Evolutionary conservation across 306 rosid species (phyloP).

Genomic region (Hippophae gyantsensis): DNA sequence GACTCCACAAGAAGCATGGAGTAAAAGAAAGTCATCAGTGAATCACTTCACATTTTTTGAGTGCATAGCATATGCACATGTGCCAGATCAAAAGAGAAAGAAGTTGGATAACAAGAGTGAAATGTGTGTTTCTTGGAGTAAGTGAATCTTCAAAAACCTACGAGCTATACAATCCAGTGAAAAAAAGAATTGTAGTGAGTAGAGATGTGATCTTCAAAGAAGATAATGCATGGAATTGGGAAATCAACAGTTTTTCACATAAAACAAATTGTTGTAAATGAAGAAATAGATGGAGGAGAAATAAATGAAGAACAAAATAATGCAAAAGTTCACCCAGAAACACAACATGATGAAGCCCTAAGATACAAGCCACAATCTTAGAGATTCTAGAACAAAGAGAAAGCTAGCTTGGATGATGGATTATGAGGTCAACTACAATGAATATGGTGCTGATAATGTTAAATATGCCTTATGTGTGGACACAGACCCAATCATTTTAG

Average conservation of each 20-base stretch:
- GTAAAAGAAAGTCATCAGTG: background rate
- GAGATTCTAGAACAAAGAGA: background rate
- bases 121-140: background rate
- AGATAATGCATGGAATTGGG: background rate
- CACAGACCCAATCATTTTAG: background rate
- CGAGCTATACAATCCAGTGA: background rate
- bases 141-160: background rate
- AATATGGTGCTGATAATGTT: no score
- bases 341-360: no score
- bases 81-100: background rate
- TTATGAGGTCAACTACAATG: no score
- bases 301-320: no score
- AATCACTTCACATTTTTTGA: slow-evolving; percentile 1
- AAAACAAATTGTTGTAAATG: no score
- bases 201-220: background rate
- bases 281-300: background rate
- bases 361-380: no score
- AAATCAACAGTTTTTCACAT: background rate
- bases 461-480: background rate
- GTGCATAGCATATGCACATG: background rate
- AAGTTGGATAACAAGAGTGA: background rate
- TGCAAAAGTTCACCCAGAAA: no score
- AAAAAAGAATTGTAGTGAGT: background rate
- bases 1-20: background rate
- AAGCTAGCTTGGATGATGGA: background rate